Base-by-base conservation (phyloP, 257 asterid species). In the Ehretia macrophylla region DNA sequence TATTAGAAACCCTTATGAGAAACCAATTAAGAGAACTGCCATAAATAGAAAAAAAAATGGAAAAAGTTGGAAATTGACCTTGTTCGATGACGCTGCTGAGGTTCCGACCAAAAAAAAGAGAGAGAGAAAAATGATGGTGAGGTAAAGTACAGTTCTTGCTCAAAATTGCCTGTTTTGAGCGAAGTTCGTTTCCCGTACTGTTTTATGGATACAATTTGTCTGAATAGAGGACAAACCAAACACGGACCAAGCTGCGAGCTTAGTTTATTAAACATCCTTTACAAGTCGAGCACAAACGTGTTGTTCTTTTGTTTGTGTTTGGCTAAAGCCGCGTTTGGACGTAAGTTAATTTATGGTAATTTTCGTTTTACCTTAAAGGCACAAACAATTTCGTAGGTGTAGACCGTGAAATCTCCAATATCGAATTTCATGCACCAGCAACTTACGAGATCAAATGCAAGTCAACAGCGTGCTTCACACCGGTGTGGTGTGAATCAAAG, bases 241-340 rank as follows among this genome's bases (percentile, higher is more conserved):
- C 80, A 55, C 47, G 62, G 54, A 62, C 61, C 40, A 54, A 42
- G 47, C 47, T 42, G 47, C 47, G 16, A 42, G 47, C 47, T 14
- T 9, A 42, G 17, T 18, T 55, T 44, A 35, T 10, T 42, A 42
- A 14, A 2, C 47, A 11, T 38, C 11, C 44, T 38, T 38, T 38
- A 38, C 44, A 38, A 11, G 44, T 38, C 37, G 8, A 55, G 59
- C 60, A 27, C 12, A 35, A 21, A 22, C 60, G 20, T 35, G 35
- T n/a, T 32, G 48, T 3, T 14, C n/a, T 40, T 32, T 32, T 4
- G 22, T 17, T 21, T 32, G 4, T 10, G 11, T 20, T 56, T n/a
- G 23, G 60, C 9, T 38, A 60, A 55, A 69, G 70, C 70, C 61
- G 13, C 58, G 75, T 70, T 70, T 58, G 59, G 35, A 3, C 40